Percentiles rank a stretch among this genome's conserved stretches.
phyloP scores from a whole-genome alignment of 192 early-diverging fungal species.

The Physocladia obscura region DNA sequence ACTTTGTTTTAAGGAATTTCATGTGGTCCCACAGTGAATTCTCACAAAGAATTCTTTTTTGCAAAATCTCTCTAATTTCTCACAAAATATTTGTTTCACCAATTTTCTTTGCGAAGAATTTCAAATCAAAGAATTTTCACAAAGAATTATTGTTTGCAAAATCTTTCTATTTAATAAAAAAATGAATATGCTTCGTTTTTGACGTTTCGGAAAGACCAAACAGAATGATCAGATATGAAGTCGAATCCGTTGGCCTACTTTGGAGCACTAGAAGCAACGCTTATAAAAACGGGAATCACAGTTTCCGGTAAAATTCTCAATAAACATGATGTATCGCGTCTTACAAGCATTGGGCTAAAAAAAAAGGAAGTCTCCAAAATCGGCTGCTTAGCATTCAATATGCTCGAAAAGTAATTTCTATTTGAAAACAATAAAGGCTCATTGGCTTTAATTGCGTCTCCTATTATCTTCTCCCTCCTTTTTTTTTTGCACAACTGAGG shows the following conservation, averaged over 20 bases:
- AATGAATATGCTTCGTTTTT: neutral
- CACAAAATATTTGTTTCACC: no score
- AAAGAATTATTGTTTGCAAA: no score
- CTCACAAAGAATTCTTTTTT: no score
- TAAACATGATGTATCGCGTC: neutral
- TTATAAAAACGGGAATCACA: no score
- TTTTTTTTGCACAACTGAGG: neutral
- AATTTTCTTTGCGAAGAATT: no score
- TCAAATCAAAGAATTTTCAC: no score
- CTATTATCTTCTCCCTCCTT: neutral
- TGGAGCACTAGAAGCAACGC: no score
- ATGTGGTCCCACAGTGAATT: no score
- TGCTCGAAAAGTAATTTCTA: constrained; percentile 9
- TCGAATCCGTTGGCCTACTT: neutral
- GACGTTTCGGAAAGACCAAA: no score
- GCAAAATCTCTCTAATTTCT: no score
- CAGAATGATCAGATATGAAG: neutral
- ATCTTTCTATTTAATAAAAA: no score
- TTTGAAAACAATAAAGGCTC: neutral
- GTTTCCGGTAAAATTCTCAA: neutral
- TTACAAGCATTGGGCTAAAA: neutral
- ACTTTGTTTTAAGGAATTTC: no score
- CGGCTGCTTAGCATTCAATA: constrained; percentile 12
- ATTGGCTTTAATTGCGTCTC: neutral
- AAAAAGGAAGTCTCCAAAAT: neutral